These are phyloP conservation scores for Lonicera japonica DNA, from an alignment of 129 eudicot species.

Conservation along the genomic window DNA sequence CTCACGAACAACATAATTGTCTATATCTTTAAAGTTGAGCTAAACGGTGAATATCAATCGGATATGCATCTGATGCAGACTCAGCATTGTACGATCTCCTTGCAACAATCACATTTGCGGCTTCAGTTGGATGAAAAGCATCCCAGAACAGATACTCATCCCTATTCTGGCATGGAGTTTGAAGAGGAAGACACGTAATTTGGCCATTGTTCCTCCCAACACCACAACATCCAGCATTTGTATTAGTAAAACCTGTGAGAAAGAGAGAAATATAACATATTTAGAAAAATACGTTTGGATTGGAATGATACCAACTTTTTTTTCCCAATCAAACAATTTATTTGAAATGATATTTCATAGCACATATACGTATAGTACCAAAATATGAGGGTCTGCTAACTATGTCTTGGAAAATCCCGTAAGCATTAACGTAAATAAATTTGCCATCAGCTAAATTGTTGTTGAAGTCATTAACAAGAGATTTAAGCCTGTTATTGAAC, in stretches of 20 bases:
- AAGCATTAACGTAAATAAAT: slow-evolving; percentile 42
- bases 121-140: slow-evolving; percentile 68
- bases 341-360: too few species aligned
- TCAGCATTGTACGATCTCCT: slow-evolving; percentile 49
- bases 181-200: slow-evolving; percentile 66
- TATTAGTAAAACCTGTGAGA: slow-evolving; percentile 49
- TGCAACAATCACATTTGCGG: slow-evolving; percentile 48
- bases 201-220: slow-evolving; percentile 84
- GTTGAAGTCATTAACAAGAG: slow-evolving; percentile 38
- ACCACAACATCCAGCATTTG: slow-evolving; percentile 75
- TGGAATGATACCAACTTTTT: background rate
- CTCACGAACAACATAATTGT: background rate
- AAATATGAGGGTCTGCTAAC: slow-evolving; percentile 24
- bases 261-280: background rate
- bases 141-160: slow-evolving; percentile 58
- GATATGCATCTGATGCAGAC: slow-evolving; percentile 48
- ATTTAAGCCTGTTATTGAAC: slow-evolving; percentile 35
- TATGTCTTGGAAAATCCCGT: slow-evolving; percentile 44
- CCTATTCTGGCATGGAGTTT: slow-evolving; percentile 55
- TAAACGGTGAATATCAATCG: slow-evolving; percentile 48
- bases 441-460: slow-evolving; percentile 26
- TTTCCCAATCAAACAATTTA: too few species aligned
- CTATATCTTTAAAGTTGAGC: slow-evolving; percentile 42
- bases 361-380: slow-evolving; percentile 20
- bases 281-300: too few species aligned